Evolutionary conservation across 2,329 filamentous ascomycete genomes (phyloP).

Genomic region (Penicillium polonicum): DNA sequence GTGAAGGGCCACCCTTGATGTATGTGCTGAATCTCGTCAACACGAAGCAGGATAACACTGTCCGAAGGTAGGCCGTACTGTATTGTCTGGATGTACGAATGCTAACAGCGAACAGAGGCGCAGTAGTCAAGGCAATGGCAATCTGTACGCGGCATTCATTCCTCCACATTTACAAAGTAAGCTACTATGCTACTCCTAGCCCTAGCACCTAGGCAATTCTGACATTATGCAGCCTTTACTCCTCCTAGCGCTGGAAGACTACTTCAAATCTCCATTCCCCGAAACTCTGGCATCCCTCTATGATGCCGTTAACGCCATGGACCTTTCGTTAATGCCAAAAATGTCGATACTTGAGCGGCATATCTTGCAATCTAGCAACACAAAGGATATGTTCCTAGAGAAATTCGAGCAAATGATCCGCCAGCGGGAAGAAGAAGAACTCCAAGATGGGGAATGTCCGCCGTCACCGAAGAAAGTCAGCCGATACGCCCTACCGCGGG

Average conservation of each 20-base stretch:
- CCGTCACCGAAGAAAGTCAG: slow-evolving; percentile 58
- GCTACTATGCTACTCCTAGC: slow-evolving; percentile 39
- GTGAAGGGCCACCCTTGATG: slow-evolving; percentile 85
- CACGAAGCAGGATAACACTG: slow-evolving; percentile 91
- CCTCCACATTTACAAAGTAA: slow-evolving; percentile 94
- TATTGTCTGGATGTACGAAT: not conserved
- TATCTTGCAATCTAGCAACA: slow-evolving; percentile 84
- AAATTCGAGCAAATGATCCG: slow-evolving; percentile 96
- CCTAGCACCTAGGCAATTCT: not conserved
- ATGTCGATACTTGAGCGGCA: slow-evolving; percentile 80
- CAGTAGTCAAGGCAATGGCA: slow-evolving; percentile 96
- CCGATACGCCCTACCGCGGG: slow-evolving; percentile 75
- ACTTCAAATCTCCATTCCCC: slow-evolving; percentile 86
- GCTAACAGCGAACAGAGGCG: slow-evolving; percentile 60
- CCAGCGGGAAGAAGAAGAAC: slow-evolving; percentile 64
- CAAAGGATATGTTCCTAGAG: slow-evolving; percentile 94
- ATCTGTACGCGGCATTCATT: slow-evolving; percentile 98
- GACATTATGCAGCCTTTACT: slow-evolving; percentile 67
- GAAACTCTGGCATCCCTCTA: slow-evolving; percentile 88
- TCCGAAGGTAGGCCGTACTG: slow-evolving; percentile 59
- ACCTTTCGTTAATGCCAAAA: slow-evolving; percentile 86
- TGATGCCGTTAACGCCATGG: slow-evolving; percentile 93
- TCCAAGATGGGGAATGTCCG: slow-evolving; percentile 34
- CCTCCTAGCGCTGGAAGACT: slow-evolving; percentile 88
- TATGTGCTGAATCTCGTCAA: slow-evolving; percentile 98